Conservation (phyloP, 352 stramenopile genomes). For the Globisporangium sylvaticum region DNA sequence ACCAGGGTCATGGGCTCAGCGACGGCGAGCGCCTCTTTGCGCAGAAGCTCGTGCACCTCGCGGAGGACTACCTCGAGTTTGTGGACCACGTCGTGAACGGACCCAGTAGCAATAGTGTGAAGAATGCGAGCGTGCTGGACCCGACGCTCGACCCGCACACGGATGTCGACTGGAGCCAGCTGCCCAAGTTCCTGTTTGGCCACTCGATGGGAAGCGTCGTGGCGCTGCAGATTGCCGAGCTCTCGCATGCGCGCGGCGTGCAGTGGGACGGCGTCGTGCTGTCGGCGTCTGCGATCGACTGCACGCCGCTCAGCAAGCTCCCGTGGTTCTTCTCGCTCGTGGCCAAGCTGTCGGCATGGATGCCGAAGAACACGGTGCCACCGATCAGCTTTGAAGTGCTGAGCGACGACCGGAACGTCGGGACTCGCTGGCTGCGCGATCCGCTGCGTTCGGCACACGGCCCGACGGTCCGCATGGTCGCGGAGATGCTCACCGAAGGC, state of each 20-base stretch:
- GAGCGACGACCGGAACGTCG: conserved; percentile 24
- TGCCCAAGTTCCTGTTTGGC: conserved; percentile 52
- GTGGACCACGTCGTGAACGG: conserved; percentile 37
- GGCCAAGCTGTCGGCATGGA: conserved; percentile 19
- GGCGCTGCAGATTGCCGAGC: conserved; percentile 27
- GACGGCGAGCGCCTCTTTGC: conserved; percentile 59
- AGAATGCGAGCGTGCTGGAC: conserved; percentile 26
- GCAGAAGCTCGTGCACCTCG: conserved; percentile 34
- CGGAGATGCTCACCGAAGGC: conserved; percentile 25
- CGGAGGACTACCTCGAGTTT: conserved; percentile 53
- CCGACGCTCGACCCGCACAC: conserved; percentile 26
- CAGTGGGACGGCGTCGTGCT: conserved; percentile 43
- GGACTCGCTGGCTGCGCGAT: conserved; percentile 29
- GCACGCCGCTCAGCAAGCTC: conserved; percentile 22
- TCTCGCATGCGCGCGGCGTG: conserved; percentile 19
- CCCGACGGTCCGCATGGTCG: conserved; percentile 22
- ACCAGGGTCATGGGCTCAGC: conserved; percentile 55
- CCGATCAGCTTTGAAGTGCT: conserved; percentile 28
- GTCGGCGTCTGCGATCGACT: conserved; percentile 28
- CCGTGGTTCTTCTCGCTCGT: conserved; percentile 19
- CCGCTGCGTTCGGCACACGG: conserved; percentile 29
- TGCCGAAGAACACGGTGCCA: conserved; percentile 34
- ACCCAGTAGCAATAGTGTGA: background rate
- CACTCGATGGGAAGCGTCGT: conserved; percentile 58
- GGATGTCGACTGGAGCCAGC: conserved; percentile 26